Evolutionary conservation across 139 green algal species (phyloP).

Genomic region (Chlorella sp.): DNA sequence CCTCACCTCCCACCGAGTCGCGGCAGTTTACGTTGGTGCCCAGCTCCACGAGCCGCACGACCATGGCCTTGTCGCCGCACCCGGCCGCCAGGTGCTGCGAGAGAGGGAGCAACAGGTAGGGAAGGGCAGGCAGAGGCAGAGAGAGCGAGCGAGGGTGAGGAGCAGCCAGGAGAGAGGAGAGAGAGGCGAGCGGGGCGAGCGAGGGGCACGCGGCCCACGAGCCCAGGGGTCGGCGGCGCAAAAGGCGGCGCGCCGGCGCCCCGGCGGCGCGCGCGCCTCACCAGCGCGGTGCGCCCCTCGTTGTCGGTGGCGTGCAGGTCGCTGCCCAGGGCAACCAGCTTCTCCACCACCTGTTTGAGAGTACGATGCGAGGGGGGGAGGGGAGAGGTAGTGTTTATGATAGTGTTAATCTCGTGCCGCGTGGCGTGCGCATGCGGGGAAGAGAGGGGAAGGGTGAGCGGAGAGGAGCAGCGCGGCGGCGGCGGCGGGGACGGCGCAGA

Average conservation of each 20-base stretch:
- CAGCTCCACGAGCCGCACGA: slow-evolving; percentile 54
- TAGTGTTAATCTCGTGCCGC: no score
- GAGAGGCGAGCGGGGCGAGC: no score
- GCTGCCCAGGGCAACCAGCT: slow-evolving; percentile 51
- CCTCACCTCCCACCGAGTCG: slow-evolving; percentile 26
- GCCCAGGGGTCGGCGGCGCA: no score
- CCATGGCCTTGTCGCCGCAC: slow-evolving; percentile 61
- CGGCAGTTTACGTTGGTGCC: slow-evolving; percentile 61
- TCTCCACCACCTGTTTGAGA: slow-evolving; percentile 41
- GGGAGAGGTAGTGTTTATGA: no score
- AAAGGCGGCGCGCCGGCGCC: no score
- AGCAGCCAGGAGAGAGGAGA: neutral
- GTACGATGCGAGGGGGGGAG: no score
- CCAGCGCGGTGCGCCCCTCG: slow-evolving; percentile 56
- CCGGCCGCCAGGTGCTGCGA: slow-evolving; percentile 57
- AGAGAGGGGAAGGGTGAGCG: no score
- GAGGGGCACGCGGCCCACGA: no score
- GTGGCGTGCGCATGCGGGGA: no score
- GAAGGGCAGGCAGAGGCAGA: neutral
- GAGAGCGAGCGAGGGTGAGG: neutral
- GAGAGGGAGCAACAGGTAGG: no score
- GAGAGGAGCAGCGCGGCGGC: no score
- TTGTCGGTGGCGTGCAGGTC: slow-evolving; percentile 51
- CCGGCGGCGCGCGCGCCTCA: neutral
- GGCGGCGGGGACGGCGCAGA: no score